Conservation (phyloP, 164 flowering plant species). For the Liriodendron chinense region DNA sequence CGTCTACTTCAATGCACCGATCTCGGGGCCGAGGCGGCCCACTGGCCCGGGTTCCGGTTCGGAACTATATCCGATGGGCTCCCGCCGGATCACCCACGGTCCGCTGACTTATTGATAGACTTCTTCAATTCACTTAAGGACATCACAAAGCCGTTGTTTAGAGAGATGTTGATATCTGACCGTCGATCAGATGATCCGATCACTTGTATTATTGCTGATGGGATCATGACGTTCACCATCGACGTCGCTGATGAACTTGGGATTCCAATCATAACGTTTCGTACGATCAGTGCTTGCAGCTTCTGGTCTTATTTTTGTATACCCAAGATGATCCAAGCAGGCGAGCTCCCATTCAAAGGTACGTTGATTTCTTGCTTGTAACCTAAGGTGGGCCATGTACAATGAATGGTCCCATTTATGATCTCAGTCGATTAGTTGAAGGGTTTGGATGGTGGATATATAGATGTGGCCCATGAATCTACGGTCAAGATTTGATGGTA, state of each 20-base stretch:
- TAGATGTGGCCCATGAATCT: too few species aligned
- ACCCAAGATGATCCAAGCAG: conserved; percentile 28
- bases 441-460: too few species aligned
- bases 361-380: neutral
- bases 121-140: conserved; percentile 14
- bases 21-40: neutral
- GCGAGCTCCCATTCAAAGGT: conserved; percentile 42
- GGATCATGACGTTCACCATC: conserved; percentile 19
- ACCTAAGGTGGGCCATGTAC: too few species aligned
- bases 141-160: conserved; percentile 16
- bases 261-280: conserved; percentile 23
- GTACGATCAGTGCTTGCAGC: conserved; percentile 28
- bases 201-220: conserved; percentile 34
- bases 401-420: too few species aligned
- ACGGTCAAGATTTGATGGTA: too few species aligned
- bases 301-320: conserved; percentile 30
- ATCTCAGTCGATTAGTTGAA: too few species aligned
- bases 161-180: conserved; percentile 16
- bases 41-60: conserved; percentile 22
- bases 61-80: conserved; percentile 37
- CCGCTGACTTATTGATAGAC: conserved; percentile 16
- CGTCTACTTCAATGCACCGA: conserved; percentile 26
- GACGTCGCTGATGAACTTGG: conserved; percentile 31
- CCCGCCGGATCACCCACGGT: conserved; percentile 23
- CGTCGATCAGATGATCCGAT: conserved; percentile 9